A percentile compares a stretch with the other conserved stretches of the same genome.
Evolutionary conservation across 176 grass and related monocot species (phyloP).

Genomic region (Eragrostis nindensis): DNA sequence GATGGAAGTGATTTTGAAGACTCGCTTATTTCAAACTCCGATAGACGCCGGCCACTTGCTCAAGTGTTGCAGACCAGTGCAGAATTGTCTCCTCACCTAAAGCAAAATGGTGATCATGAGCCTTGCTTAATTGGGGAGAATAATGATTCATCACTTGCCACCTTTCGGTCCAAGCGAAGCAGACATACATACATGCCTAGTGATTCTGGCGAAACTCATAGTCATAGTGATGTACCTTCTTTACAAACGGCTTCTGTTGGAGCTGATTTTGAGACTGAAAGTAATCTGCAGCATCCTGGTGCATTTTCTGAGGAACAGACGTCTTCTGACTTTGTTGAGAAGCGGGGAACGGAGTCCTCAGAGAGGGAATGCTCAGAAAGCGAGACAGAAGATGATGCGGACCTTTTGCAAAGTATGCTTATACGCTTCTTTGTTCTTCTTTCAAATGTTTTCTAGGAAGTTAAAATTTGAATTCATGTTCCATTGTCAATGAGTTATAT

Average conservation of each 20-base stretch:
- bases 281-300: constrained; percentile 63
- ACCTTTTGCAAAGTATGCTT: constrained; percentile 70
- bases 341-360: constrained; percentile 62
- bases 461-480: constrained; percentile 12
- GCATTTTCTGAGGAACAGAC: constrained; percentile 68
- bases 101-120: constrained; percentile 52
- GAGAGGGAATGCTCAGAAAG: constrained; percentile 70
- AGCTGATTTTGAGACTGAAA: constrained; percentile 67
- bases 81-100: constrained; percentile 48
- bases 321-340: constrained; percentile 70
- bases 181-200: constrained; percentile 62
- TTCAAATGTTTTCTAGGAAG: constrained; percentile 29
- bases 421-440: constrained; percentile 16
- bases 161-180: constrained; percentile 56
- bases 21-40: constrained; percentile 65
- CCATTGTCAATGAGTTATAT: constrained; percentile 23
- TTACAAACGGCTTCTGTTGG: constrained; percentile 46
- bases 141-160: constrained; percentile 46
- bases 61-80: constrained; percentile 71
- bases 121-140: constrained; percentile 50
- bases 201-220: constrained; percentile 77
- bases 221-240: constrained; percentile 56
- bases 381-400: constrained; percentile 74
- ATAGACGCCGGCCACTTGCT: constrained; percentile 56
- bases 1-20: constrained; percentile 66